phyloP scores from a whole-genome alignment of 176 grass and related monocot species.

The Chrysopogon serrulatus region DNA sequence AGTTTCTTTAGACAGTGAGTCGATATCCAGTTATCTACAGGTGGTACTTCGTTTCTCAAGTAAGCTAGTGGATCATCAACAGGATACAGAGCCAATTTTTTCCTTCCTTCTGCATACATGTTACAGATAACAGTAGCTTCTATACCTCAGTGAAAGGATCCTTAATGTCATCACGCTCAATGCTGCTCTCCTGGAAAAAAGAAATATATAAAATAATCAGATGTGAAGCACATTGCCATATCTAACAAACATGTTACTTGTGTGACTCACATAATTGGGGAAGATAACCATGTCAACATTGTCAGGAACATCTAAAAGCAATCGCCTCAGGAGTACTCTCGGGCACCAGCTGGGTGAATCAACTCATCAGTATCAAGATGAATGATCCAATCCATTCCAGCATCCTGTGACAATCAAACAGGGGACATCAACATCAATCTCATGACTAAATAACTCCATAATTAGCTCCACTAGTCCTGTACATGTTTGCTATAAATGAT shows the following conservation, averaged over 20 bases:
- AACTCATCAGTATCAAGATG: constrained; percentile 98
- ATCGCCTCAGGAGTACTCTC: constrained; percentile 83
- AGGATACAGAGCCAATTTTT: background rate
- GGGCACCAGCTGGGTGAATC: constrained; percentile 87
- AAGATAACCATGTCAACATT: constrained; percentile 99
- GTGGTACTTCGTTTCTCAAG: background rate
- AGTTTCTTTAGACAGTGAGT: background rate
- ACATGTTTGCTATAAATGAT: background rate
- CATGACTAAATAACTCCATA: background rate
- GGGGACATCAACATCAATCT: constrained; percentile 14
- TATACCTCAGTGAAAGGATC: constrained; percentile 98
- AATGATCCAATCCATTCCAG: constrained; percentile 94
- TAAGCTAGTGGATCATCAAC: background rate
- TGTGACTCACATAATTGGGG: constrained; percentile 91
- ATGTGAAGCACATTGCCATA: constrained; percentile 18
- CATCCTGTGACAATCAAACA: constrained; percentile 49
- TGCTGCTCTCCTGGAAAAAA: constrained; percentile 75
- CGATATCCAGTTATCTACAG: background rate
- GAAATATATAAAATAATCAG: constrained; percentile 26
- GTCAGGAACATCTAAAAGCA: constrained; percentile 93
- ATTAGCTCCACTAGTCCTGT: background rate
- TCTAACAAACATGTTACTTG: constrained; percentile 5
- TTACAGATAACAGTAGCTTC: background rate
- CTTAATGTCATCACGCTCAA: constrained; percentile 94
- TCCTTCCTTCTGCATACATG: background rate